Conservation (phyloP, 768 basidiomycete genomes). For the Cyclocybe cylindracea region DNA sequence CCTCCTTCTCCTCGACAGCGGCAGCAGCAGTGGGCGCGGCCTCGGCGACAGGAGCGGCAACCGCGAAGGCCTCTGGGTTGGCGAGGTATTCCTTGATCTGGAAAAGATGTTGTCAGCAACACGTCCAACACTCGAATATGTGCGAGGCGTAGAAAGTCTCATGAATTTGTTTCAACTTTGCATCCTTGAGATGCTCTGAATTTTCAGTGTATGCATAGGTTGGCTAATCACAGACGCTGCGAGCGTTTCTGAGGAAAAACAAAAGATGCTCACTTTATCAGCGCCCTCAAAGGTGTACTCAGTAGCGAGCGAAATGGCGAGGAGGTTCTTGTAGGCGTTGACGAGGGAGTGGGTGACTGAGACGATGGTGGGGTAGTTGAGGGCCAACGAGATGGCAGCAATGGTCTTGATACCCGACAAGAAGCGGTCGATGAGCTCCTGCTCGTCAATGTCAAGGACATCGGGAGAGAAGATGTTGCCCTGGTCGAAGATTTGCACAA, state of each 20-base stretch:
- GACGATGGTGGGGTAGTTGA: conserved; percentile 94
- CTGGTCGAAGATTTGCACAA: conserved; percentile 93
- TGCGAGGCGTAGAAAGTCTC: conserved; percentile 22
- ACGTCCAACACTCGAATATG: neutral
- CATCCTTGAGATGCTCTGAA: conserved; percentile 64
- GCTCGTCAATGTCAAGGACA: conserved; percentile 92
- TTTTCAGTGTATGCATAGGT: conserved; percentile 76
- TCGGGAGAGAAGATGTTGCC: conserved; percentile 90
- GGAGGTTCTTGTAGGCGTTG: conserved; percentile 98
- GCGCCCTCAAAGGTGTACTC: conserved; percentile 94
- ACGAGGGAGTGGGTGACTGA: conserved; percentile 94
- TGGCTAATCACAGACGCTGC: conserved; percentile 32
- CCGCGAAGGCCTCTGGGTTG: conserved; percentile 98
- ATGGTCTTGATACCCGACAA: conserved; percentile 92
- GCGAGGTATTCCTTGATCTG: conserved; percentile 96
- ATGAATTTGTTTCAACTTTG: conserved; percentile 33
- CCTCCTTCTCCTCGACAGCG: conserved; percentile 71
- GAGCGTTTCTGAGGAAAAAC: conserved; percentile 6
- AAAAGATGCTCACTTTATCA: conserved; percentile 70
- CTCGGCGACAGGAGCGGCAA: conserved; percentile 65
- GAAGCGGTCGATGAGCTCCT: conserved; percentile 91
- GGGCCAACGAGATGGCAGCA: conserved; percentile 92
- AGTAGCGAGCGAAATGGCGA: conserved; percentile 85
- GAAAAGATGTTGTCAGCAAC: conserved; percentile 17
- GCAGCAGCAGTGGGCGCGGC: conserved; percentile 60